These are phyloP conservation scores for Ascochyta clinopodiicola DNA, from an alignment of 2,329 filamentous ascomycete species.

Conservation along the genomic window DNA sequence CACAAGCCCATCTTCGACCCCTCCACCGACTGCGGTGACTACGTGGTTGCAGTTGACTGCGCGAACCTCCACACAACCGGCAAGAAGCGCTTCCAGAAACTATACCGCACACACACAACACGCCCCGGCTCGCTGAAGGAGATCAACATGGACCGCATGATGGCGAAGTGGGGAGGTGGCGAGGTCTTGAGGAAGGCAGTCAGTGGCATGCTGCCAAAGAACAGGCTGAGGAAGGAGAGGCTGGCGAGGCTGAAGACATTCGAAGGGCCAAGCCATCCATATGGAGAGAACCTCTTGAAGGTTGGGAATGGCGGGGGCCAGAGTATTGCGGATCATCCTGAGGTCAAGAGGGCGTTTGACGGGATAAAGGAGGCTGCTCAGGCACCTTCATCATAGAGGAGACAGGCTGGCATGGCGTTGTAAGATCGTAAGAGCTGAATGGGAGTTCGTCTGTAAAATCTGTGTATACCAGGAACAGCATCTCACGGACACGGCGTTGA, in stretches of 20 bases:
- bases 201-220: constrained; percentile 97
- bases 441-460: constrained; percentile 8
- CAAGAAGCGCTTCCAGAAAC: constrained; percentile 91
- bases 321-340: constrained; percentile 43
- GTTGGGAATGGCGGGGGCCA: constrained; percentile 58
- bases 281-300: constrained; percentile 83
- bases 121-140: constrained; percentile 83
- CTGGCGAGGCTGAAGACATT: constrained; percentile 92
- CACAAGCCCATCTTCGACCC: constrained; percentile 98
- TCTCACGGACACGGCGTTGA: constrained; percentile 11
- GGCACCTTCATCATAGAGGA: constrained; percentile 28
- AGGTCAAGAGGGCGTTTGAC: constrained; percentile 48
- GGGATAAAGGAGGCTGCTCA: constrained; percentile 24
- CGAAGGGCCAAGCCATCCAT: constrained; percentile 90
- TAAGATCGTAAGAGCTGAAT: not conserved
- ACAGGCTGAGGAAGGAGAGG: constrained; percentile 85
- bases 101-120: constrained; percentile 94
- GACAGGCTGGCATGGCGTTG: not conserved
- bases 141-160: constrained; percentile 94
- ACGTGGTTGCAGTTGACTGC: constrained; percentile 93
- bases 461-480: constrained; percentile 16
- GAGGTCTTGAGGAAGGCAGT: constrained; percentile 93
- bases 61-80: constrained; percentile 86
- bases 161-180: constrained; percentile 90
- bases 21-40: constrained; percentile 98